A percentile compares a stretch with the other conserved stretches of the same genome.
phyloP scores from a whole-genome alignment of 768 basidiomycete species.

The Pleurotus platypus region DNA sequence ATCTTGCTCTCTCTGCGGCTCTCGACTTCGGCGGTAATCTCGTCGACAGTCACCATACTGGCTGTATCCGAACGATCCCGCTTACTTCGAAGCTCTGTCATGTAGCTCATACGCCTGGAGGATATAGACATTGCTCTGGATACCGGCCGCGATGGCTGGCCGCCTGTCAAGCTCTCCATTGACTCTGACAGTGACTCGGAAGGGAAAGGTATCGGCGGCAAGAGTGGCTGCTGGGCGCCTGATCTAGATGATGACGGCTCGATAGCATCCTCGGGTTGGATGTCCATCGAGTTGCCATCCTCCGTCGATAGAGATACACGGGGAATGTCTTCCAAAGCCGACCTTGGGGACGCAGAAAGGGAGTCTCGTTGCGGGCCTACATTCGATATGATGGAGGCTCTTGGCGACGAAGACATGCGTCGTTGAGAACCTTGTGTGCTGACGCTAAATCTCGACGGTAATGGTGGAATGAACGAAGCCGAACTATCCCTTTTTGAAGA shows the following conservation, averaged over 20 bases:
- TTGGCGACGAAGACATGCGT: conserved; percentile 38
- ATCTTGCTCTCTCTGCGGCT: conserved; percentile 57
- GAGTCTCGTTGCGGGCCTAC: conserved; percentile 38
- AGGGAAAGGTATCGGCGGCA: conserved; percentile 78
- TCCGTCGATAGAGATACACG: conserved; percentile 74
- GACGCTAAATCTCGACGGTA: conserved; percentile 58
- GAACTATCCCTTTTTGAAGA: conserved; percentile 44
- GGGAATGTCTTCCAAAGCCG: conserved; percentile 49
- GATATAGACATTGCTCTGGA: conserved; percentile 47
- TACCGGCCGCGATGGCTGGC: conserved; percentile 24
- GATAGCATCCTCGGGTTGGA: conserved; percentile 46
- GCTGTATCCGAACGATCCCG: conserved; percentile 87
- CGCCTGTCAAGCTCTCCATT: conserved; percentile 50
- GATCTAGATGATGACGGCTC: conserved; percentile 15
- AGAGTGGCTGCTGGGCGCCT: conserved; percentile 48
- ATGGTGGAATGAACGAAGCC: conserved; percentile 42
- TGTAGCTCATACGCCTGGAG: conserved; percentile 73
- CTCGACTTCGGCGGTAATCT: conserved; percentile 95
- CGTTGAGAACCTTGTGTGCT: conserved; percentile 53
- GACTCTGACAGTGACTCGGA: conserved; percentile 81
- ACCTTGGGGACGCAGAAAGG: conserved; percentile 15
- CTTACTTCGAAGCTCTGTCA: conserved; percentile 77
- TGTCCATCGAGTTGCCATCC: conserved; percentile 62
- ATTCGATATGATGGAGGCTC: conserved; percentile 38
- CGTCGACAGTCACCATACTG: conserved; percentile 92